Percentiles rank a stretch among this genome's conserved stretches.
phyloP scores from a whole-genome alignment of 2,329 filamentous ascomycete species.

The Hymenoscyphus salicellus region DNA sequence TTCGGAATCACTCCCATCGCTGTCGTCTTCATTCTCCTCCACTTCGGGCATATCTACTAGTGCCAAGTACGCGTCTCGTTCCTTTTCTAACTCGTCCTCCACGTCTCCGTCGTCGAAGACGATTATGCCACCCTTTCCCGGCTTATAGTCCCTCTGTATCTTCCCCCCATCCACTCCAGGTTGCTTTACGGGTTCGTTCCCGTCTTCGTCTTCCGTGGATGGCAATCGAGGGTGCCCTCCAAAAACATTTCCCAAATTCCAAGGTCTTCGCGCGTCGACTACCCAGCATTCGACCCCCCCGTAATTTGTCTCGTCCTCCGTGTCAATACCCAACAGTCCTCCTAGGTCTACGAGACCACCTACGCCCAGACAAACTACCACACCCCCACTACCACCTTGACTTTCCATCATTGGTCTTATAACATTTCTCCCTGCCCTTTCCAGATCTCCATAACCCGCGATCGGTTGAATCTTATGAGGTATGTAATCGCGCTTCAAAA shows the following conservation, averaged over 20 bases:
- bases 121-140: constrained; percentile 81
- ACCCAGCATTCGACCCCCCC: constrained; percentile 94
- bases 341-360: constrained; percentile 88
- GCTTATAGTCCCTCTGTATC: constrained; percentile 68
- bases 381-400: constrained; percentile 78
- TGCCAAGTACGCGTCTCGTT: constrained; percentile 81
- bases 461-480: constrained; percentile 96
- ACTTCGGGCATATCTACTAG: constrained; percentile 86
- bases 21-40: constrained; percentile 59
- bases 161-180: constrained; percentile 70
- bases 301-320: constrained; percentile 63
- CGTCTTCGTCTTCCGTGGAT: constrained; percentile 47
- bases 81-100: constrained; percentile 70
- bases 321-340: constrained; percentile 71
- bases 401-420: constrained; percentile 83
- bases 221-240: constrained; percentile 60
- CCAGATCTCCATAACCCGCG: constrained; percentile 85
- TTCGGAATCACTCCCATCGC: constrained; percentile 47
- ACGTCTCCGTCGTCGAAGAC: constrained; percentile 97
- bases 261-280: constrained; percentile 84
- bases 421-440: constrained; percentile 72
- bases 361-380: constrained; percentile 89
- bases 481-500: constrained; percentile 97
- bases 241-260: constrained; percentile 94
- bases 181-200: constrained; percentile 41